phyloP scores from a whole-genome alignment of 2,329 filamentous ascomycete genomes.

The Botrytis pseudocinerea region DNA sequence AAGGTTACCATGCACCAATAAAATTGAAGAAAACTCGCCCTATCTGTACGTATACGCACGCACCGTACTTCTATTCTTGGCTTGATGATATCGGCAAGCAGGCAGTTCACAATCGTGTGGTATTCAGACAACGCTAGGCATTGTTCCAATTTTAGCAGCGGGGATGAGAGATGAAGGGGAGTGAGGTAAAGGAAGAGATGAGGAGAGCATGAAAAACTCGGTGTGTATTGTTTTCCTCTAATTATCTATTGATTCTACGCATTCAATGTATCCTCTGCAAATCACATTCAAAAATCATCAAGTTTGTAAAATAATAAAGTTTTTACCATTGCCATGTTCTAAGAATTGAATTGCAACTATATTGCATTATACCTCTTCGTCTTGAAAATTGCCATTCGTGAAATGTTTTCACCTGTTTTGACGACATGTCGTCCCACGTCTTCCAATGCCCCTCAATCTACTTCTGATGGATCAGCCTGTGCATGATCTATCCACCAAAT shows the following conservation, averaged over 20 bases:
- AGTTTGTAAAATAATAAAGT: slow-evolving; percentile 30
- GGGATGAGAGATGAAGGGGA: background rate
- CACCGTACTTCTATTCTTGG: slow-evolving; percentile 34
- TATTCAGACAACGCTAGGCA: background rate
- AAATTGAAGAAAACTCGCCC: slow-evolving; percentile 20
- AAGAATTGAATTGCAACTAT: slow-evolving; percentile 20
- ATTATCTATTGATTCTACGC: slow-evolving; percentile 26
- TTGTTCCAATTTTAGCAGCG: background rate
- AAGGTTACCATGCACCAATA: slow-evolving; percentile 1
- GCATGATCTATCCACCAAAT: slow-evolving; percentile 5
- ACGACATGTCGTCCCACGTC: slow-evolving; percentile 62
- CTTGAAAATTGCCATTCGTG: slow-evolving; percentile 7
- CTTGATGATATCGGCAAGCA: slow-evolving; percentile 41
- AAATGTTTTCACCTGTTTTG: slow-evolving; percentile 33
- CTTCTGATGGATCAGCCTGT: slow-evolving; percentile 25
- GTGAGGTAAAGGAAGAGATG: background rate
- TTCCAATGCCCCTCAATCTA: slow-evolving; percentile 56
- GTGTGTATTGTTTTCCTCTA: slow-evolving; percentile 28
- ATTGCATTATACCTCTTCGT: slow-evolving; percentile 14
- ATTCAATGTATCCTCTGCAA: slow-evolving; percentile 22
- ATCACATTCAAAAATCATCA: background rate
- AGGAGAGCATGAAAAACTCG: slow-evolving; percentile 18
- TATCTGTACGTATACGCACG: slow-evolving; percentile 43
- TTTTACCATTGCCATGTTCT: slow-evolving; percentile 26
- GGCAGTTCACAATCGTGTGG: slow-evolving; percentile 25